Conservation (phyloP, 179 eudicot species). For the Sideroxylon spinosum region DNA sequence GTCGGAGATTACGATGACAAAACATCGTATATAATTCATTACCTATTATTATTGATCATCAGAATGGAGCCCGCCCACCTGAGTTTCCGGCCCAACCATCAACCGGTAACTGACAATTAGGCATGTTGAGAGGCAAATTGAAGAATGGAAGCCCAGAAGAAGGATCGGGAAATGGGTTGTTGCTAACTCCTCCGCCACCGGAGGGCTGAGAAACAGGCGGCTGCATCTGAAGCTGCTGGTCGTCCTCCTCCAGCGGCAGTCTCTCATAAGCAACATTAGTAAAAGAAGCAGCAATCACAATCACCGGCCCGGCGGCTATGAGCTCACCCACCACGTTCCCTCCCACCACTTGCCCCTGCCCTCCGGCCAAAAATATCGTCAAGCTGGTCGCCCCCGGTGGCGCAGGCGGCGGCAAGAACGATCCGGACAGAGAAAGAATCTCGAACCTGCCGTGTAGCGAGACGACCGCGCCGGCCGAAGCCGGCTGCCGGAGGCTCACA, state of each 20-base stretch:
- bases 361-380: slow-evolving; percentile 59
- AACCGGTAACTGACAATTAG: slow-evolving; percentile 25
- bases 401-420: slow-evolving; percentile 73
- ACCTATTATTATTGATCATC: not conserved
- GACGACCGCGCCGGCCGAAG: slow-evolving; percentile 42
- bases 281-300: slow-evolving; percentile 33
- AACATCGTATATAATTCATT: too few species aligned
- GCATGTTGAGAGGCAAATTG: slow-evolving; percentile 32
- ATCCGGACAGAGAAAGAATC: slow-evolving; percentile 60
- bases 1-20: not conserved
- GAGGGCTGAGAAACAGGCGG: slow-evolving; percentile 20
- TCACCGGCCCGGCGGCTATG: slow-evolving; percentile 54
- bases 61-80: slow-evolving; percentile 16
- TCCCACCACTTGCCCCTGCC: slow-evolving; percentile 75
- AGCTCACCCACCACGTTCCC: slow-evolving; percentile 68
- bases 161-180: slow-evolving; percentile 33
- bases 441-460: slow-evolving; percentile 69
- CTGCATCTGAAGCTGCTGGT: slow-evolving; percentile 29
- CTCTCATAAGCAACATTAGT: slow-evolving; percentile 39
- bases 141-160: slow-evolving; percentile 34
- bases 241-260: slow-evolving; percentile 35
- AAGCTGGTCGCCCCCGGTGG: slow-evolving; percentile 76
- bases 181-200: slow-evolving; percentile 16
- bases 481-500: slow-evolving; percentile 67
- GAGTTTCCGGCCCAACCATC: slow-evolving; percentile 27